Percentiles rank a stretch among this genome's conserved stretches.
Evolutionary conservation across 2,329 filamentous ascomycete species (phyloP).

Genomic region (Neoscytalidium dimidiatum): DNA sequence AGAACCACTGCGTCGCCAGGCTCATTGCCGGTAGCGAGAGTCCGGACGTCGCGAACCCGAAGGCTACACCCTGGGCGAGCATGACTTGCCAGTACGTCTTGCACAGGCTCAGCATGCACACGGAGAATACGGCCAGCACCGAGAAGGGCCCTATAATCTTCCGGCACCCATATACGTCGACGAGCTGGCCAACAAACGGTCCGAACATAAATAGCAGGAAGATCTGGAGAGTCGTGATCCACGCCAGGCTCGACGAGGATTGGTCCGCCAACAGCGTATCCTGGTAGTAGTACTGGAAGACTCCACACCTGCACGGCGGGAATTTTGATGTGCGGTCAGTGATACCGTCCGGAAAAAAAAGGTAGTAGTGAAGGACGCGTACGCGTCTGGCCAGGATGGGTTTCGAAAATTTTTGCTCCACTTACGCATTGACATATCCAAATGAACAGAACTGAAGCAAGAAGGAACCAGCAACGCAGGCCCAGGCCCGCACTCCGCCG

Average conservation of each 20-base stretch:
- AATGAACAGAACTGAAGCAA: conserved; percentile 20
- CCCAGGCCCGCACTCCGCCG: conserved; percentile 16
- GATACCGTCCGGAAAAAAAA: background rate
- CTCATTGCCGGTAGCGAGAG: conserved; percentile 49
- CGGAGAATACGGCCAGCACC: conserved; percentile 54
- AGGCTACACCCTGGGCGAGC: conserved; percentile 52
- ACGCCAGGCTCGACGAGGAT: conserved; percentile 35
- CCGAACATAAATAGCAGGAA: conserved; percentile 38
- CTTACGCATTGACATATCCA: conserved; percentile 22
- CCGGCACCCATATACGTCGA: conserved; percentile 62
- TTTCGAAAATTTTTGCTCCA: background rate
- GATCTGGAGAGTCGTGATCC: conserved; percentile 36
- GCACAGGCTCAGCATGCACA: conserved; percentile 61
- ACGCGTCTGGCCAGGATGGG: background rate
- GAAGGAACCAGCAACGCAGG: conserved; percentile 17
- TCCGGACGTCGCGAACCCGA: conserved; percentile 47
- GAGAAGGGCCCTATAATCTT: conserved; percentile 51
- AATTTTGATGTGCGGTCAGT: background rate
- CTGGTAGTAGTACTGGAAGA: conserved; percentile 44
- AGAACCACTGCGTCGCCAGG: conserved; percentile 52
- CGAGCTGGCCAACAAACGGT: conserved; percentile 59
- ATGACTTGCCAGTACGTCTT: conserved; percentile 53
- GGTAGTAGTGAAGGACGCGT: background rate
- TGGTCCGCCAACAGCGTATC: conserved; percentile 32
- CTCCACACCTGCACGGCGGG: conserved; percentile 26